A percentile compares a stretch with the other conserved stretches of the same genome.
Evolutionary conservation across 306 rosid species (phyloP).

Genomic region (Begonia masoniana): DNA sequence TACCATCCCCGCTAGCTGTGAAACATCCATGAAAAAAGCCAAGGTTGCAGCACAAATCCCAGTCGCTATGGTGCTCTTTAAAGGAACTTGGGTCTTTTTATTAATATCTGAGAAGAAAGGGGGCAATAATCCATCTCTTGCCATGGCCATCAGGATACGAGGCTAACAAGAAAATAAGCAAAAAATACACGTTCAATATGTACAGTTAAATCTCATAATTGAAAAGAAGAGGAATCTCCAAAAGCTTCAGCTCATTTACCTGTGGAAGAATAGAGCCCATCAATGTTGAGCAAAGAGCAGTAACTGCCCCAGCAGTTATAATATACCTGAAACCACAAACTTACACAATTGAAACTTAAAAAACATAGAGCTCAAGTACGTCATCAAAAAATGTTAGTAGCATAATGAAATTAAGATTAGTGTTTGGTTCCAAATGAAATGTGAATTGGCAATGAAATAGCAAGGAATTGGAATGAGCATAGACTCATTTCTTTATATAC

Average conservation of each 20-base stretch:
- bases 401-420: too few species aligned
- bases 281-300: conserved; percentile 75
- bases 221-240: background rate
- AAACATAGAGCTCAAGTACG: too few species aligned
- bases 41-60: conserved; percentile 58
- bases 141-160: conserved; percentile 55
- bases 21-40: conserved; percentile 81
- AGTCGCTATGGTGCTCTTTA: conserved; percentile 51
- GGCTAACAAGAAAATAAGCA: conserved; percentile 21
- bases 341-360: too few species aligned
- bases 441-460: too few species aligned
- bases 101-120: conserved; percentile 35
- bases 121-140: conserved; percentile 49
- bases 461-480: too few species aligned
- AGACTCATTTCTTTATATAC: too few species aligned
- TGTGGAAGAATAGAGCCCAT: conserved; percentile 92
- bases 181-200: conserved; percentile 3
- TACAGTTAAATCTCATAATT: background rate
- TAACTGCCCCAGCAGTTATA: conserved; percentile 73
- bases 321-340: conserved; percentile 51
- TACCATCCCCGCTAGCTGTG: conserved; percentile 87
- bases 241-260: conserved; percentile 28
- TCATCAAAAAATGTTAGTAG: too few species aligned
- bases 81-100: conserved; percentile 30
- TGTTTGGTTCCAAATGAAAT: too few species aligned